phyloP scores from a whole-genome alignment of 1,139 yeast genomes.

The Lodderomyces margitis region DNA sequence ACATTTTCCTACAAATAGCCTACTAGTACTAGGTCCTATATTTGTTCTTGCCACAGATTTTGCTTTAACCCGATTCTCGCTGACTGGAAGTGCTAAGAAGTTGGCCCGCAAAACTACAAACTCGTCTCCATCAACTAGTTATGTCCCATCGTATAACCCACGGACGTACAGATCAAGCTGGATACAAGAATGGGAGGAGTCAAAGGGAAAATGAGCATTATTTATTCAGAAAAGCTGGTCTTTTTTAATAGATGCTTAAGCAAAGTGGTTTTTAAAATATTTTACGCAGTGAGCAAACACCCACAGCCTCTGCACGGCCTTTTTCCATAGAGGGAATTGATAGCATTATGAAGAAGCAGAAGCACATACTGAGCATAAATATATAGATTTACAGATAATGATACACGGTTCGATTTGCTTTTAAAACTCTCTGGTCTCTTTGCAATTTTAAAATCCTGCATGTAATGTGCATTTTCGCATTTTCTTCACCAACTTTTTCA shows the following conservation, averaged over 20 bases:
- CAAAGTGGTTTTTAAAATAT: too few relatives aligned
- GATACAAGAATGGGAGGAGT: conserved; percentile 10
- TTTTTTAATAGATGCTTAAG: too few relatives aligned
- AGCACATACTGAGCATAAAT: neutral
- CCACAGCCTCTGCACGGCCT: too few relatives aligned
- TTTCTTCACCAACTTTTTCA: conserved; percentile 6
- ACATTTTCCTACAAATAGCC: conserved; percentile 19
- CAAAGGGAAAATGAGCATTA: neutral
- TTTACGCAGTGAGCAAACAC: too few relatives aligned
- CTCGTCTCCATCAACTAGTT: conserved; percentile 5
- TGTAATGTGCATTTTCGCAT: neutral
- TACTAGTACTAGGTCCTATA: conserved; percentile 24
- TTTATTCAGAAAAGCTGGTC: conserved; percentile 2
- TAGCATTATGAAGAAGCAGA: neutral
- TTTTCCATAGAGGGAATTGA: too few relatives aligned
- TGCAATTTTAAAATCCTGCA: too few relatives aligned
- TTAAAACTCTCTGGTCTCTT: neutral
- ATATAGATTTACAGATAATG: neutral
- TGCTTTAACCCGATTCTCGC: conserved; percentile 20
- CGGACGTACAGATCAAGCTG: conserved; percentile 12
- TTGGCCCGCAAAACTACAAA: conserved; percentile 10
- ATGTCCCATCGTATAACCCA: conserved; percentile 6
- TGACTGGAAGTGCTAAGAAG: conserved; percentile 14
- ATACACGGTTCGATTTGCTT: neutral
- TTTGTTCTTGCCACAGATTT: conserved; percentile 25